Base-by-base conservation (phyloP, 1,284 basidiomycete genomes). In the Moesziomyces sp. region DNA sequence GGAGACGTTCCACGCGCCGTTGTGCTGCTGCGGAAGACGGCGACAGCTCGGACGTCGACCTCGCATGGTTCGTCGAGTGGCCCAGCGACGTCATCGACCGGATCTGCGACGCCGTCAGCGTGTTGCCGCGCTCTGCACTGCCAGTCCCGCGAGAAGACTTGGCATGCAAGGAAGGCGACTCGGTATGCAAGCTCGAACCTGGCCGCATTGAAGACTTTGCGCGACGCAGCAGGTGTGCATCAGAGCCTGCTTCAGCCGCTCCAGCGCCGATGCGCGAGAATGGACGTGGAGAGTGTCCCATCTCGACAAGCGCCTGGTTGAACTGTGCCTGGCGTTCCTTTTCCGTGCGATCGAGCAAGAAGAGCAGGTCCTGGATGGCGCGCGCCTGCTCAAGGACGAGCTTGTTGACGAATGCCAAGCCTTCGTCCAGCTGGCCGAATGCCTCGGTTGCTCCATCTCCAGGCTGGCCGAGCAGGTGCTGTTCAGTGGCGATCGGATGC, bases 261-360 rank as follows among this genome's bases (percentile, higher is more conserved):
- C 43, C 46, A 21, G 35, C 52, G 4, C 24, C 30, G 5, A 73
- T 59, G 38, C 70, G 70, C 2, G 70, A 67, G 44, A 73, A 73
- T 6, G 63, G 53, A 33, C 70, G 35, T 0, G 64, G 64, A 21
- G 70, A 73, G 23, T 59, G 70, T 13, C 64, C 70, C 56, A 73
- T 50, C 16, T 73, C 70, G 7, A 62, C 56, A 23, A 73, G 52
- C 7, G 62, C 64, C 44, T 63, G 59, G 30, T 73, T 73, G 70
- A 67, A 67, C 21, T 73, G 70, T 16, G 53, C 50, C 40, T 74
- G 71, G n/a, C 71, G 56, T 52, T 69, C 71, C 58, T 74, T 73
- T 44, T 73, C 70, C 1, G 64, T 67, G 23, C 70, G 54, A 10
- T 73, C 70, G 3, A 73, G 64, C 0, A 67, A 52, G 60, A 73